Conservation (phyloP, 768 basidiomycete species). For the Scleroderma bovista region DNA sequence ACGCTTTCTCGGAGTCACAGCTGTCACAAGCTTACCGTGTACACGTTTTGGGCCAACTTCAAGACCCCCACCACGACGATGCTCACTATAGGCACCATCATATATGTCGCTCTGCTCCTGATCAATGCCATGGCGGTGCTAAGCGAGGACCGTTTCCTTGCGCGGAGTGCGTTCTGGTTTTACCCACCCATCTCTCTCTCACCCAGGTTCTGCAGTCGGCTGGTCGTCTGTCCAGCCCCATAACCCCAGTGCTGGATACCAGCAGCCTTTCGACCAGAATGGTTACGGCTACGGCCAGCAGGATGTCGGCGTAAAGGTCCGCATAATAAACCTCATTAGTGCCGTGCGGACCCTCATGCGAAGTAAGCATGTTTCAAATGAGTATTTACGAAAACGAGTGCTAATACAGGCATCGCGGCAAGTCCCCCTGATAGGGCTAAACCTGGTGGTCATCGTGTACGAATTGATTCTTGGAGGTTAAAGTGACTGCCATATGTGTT, state of each 20-base stretch:
- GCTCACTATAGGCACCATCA: conserved; percentile 62
- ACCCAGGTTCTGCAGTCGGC: conserved; percentile 56
- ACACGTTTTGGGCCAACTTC: conserved; percentile 12
- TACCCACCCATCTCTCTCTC: conserved; percentile 1
- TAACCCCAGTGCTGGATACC: conserved; percentile 49
- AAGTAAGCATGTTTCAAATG: conserved; percentile 55
- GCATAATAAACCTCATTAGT: conserved; percentile 87
- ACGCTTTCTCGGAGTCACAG: conserved; percentile 15
- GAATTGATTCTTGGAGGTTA: conserved; percentile 66
- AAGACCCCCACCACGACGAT: conserved; percentile 31
- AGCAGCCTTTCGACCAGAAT: conserved; percentile 63
- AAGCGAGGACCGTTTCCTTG: conserved; percentile 94
- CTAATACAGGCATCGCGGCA: conserved; percentile 16
- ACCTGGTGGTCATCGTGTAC: conserved; percentile 82
- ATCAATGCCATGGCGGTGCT: conserved; percentile 94
- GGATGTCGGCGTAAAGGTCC: conserved; percentile 74
- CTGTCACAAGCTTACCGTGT: background rate
- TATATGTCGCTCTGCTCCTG: conserved; percentile 84
- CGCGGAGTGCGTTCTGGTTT: conserved; percentile 59
- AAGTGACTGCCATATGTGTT: conserved; percentile 16
- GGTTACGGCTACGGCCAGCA: conserved; percentile 48
- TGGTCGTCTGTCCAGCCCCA: conserved; percentile 74
- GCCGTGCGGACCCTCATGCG: conserved; percentile 96
- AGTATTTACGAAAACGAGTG: conserved; percentile 6
- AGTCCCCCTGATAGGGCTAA: conserved; percentile 92